Conservation (phyloP, 23 red algal genomes). For the Porphyridium purpureum region DNA sequence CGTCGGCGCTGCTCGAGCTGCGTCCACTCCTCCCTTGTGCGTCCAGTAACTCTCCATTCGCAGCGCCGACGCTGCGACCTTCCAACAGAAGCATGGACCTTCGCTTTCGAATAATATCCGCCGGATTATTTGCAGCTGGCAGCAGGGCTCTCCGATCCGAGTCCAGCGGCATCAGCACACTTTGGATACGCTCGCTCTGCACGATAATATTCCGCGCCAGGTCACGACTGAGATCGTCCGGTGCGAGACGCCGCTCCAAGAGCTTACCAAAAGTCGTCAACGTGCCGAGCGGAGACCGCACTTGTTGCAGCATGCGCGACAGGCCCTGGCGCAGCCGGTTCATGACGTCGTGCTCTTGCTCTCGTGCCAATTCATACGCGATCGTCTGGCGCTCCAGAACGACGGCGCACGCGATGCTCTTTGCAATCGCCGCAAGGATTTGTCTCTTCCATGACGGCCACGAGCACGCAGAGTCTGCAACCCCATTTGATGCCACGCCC, state of each 20-base stretch:
- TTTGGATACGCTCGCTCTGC: constrained; percentile 13
- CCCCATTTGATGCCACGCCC: no score
- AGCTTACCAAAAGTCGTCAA: constrained; percentile 25
- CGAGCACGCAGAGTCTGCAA: no score
- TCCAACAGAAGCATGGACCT: no score
- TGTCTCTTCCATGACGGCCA: no score
- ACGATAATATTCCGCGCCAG: constrained; percentile 14
- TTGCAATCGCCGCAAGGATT: no score
- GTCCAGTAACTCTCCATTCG: no score
- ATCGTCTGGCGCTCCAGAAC: background rate
- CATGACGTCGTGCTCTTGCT: background rate
- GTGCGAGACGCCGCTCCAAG: constrained; percentile 8
- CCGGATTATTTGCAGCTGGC: no score
- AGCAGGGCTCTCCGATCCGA: no score
- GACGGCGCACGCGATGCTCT: background rate
- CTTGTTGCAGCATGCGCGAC: constrained; percentile 18
- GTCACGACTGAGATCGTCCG: constrained; percentile 15
- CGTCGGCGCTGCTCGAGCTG: no score
- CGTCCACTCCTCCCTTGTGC: no score
- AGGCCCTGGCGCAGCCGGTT: constrained; percentile 8
- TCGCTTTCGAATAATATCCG: no score
- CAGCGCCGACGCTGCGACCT: no score
- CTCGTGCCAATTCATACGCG: background rate
- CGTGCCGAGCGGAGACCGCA: constrained; percentile 8
- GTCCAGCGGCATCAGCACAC: constrained; percentile 19